Evolutionary conservation across 1,284 basidiomycete genomes (phyloP), one percentile per base, ranked within the genome.

Genomic region (Athelia sp.): DNA sequence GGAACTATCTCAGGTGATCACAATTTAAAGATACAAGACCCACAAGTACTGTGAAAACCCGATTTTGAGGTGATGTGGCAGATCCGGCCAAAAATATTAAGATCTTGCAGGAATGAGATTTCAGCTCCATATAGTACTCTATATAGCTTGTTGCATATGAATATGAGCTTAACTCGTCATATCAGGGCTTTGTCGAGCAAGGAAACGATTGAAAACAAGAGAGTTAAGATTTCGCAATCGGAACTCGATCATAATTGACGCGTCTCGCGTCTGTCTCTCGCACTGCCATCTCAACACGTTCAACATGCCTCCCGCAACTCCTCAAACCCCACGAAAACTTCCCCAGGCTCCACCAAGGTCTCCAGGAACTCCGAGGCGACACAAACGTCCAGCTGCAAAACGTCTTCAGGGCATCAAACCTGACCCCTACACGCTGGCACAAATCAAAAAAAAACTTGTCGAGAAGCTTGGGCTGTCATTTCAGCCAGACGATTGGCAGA

Each of bases 401-500:
- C 32, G 32, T 11, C 32, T 34, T 34, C 32, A 17, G 17, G 32
- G 32, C 11, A 34, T 34, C 11, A 34, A 34, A 34, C 32, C 32
- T 17, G 11, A n/a, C 17, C 17, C 32, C 32, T 34, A 34, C 11
- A 34, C 32, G 17, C 32, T 34, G 11, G 32, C 17, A 11, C 11
- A 34, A 11, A 34, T 17, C 11, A 11, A 17, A 34, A 34, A 34
- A 34, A 34, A 34, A 9, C 17, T 19, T n/a, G n/a, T n/a, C n/a
- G n/a, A n/a, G n/a, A n/a, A n/a, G n/a, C 36, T 36, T 31, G 22
- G 1, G 32, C 45, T 48, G 9, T 17, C n/a, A n/a, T 48, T 32
- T 26, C n/a, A 15, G 15, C 29, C 6, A 22, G 17, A 36, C 17
- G 47, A 56, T 18, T 60, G 59, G 59, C 58, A 61, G 45, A 44